A percentile compares a stretch with the other conserved stretches of the same genome.
Conservation (phyloP, 768 basidiomycete genomes). For the Lactifluus subvellereus region DNA sequence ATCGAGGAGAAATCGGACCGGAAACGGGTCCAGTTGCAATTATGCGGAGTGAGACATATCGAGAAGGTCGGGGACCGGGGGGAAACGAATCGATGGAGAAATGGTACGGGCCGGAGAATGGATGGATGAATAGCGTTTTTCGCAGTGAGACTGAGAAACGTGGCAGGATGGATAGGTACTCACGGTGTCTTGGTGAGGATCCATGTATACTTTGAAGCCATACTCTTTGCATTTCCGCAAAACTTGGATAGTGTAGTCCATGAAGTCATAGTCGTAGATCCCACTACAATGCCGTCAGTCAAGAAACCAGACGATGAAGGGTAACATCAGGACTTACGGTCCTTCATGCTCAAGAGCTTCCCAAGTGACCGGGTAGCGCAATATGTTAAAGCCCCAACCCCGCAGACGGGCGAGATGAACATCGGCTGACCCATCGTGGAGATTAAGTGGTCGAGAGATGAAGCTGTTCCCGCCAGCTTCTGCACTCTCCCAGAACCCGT, state of each 20-base stretch:
- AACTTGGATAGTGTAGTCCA: slow-evolving; percentile 85
- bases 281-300: slow-evolving; percentile 46
- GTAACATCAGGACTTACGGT: slow-evolving; percentile 60
- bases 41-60: background rate
- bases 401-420: slow-evolving; percentile 77
- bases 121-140: background rate
- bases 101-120: background rate
- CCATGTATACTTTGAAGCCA: slow-evolving; percentile 88
- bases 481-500: slow-evolving; percentile 79
- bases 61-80: background rate
- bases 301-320: background rate
- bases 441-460: slow-evolving; percentile 67
- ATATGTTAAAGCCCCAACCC: slow-evolving; percentile 91
- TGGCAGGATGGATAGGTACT: slow-evolving; percentile 31
- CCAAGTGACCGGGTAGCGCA: slow-evolving; percentile 88
- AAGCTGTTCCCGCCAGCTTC: slow-evolving; percentile 68
- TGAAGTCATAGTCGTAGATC: slow-evolving; percentile 84
- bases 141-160: background rate
- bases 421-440: slow-evolving; percentile 83
- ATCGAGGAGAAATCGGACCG: too few relatives aligned
- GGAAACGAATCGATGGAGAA: background rate
- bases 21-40: background rate
- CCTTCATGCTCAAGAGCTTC: slow-evolving; percentile 90
- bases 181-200: slow-evolving; percentile 94
- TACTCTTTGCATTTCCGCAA: slow-evolving; percentile 88